Conservation (phyloP, 192 early-diverging fungal genomes). For the Umbelopsis ramanniana region DNA sequence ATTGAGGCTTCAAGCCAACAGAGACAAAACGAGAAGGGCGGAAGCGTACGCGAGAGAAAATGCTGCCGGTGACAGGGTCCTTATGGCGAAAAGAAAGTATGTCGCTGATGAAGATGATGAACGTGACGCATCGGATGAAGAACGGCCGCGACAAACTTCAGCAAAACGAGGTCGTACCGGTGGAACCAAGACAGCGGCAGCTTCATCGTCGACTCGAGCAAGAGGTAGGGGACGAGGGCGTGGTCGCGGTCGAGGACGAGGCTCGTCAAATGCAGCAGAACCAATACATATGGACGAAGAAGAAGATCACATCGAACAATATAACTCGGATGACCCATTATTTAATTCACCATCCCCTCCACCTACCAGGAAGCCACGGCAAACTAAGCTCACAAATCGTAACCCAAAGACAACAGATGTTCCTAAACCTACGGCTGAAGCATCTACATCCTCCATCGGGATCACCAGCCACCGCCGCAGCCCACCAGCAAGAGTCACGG, state of each 20-base stretch:
- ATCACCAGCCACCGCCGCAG: not conserved
- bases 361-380: not conserved
- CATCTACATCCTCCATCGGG: not conserved
- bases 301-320: not conserved
- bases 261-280: not conserved
- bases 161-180: conserved; percentile 17
- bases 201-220: not conserved
- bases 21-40: conserved; percentile 22
- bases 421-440: not conserved
- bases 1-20: not conserved
- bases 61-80: conserved; percentile 32
- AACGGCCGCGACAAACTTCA: not conserved
- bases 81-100: conserved; percentile 27
- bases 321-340: not conserved
- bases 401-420: not conserved
- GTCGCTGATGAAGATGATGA: not conserved
- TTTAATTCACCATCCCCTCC: not conserved
- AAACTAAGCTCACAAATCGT: not conserved
- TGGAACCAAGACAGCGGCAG: conserved; percentile 32
- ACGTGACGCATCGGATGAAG: not conserved
- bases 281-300: not conserved
- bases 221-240: conserved; percentile 21
- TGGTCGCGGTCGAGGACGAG: conserved; percentile 24
- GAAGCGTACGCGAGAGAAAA: conserved; percentile 35
- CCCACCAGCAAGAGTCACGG: not conserved